These are phyloP conservation scores for Skeletonema costatum DNA, from an alignment of 108 stramenopile genomes.

Conservation along the genomic window DNA sequence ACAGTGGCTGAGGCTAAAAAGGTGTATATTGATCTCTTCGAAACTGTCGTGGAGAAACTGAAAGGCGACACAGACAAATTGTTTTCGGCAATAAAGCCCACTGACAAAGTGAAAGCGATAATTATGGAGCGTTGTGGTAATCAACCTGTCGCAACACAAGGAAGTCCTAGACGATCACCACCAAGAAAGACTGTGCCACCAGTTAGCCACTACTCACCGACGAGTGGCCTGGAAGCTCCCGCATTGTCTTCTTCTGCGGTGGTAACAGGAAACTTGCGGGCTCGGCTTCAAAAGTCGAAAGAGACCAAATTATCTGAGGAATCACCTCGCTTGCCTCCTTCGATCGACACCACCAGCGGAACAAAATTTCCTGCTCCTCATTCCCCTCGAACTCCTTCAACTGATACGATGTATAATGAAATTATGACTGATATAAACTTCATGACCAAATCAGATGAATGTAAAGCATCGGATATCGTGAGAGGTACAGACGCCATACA, in stretches of 20 bases:
- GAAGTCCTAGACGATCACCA: constrained; percentile 21
- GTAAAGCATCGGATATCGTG: background rate
- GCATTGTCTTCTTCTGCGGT: constrained; percentile 20
- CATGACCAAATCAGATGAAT: background rate
- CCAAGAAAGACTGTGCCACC: constrained; percentile 8
- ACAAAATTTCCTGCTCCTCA: background rate
- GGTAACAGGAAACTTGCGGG: constrained; percentile 25
- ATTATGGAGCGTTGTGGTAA: constrained; percentile 60
- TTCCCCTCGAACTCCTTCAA: background rate
- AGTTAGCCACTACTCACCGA: constrained; percentile 7
- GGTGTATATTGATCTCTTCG: constrained; percentile 75
- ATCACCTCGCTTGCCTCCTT: constrained; percentile 1
- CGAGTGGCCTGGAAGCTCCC: background rate
- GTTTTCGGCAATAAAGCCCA: constrained; percentile 47
- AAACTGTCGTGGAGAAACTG: constrained; percentile 64
- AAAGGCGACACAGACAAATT: constrained; percentile 70
- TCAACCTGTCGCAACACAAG: constrained; percentile 8
- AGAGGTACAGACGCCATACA: background rate
- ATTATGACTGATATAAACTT: background rate
- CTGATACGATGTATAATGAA: background rate
- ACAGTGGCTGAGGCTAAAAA: constrained; percentile 68
- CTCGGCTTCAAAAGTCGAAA: constrained; percentile 32
- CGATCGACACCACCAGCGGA: background rate
- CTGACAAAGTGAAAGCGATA: constrained; percentile 53
- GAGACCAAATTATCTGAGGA: constrained; percentile 16